Evolutionary conservation across 2,329 filamentous ascomycete genomes (phyloP).

Genomic region (Lecanosticta acicola): DNA sequence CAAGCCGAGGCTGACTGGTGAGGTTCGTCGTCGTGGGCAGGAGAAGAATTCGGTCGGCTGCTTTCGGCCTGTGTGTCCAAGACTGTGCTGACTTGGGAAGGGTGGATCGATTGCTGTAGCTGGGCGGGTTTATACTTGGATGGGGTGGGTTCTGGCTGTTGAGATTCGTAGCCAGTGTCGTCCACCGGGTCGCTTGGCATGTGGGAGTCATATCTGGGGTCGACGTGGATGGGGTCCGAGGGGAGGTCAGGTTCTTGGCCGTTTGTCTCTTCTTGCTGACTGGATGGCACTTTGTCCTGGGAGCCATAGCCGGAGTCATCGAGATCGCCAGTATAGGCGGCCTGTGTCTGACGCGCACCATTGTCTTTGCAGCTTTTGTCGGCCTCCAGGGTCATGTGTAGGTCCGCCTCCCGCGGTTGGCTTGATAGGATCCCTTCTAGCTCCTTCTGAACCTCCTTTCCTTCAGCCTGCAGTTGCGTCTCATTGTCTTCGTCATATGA

Average conservation of each 20-base stretch:
- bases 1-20: slow-evolving; percentile 1
- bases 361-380: too few relatives aligned
- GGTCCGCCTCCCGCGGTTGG: slow-evolving; percentile 5
- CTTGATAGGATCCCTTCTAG: slow-evolving; percentile 4
- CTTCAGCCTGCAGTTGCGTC: neutral
- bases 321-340: neutral
- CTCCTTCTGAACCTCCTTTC: neutral
- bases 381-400: neutral
- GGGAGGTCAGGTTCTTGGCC: neutral
- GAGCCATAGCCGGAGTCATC: slow-evolving; percentile 7
- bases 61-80: slow-evolving; percentile 4
- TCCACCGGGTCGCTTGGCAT: neutral
- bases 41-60: slow-evolving; percentile 7
- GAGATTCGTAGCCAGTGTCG: slow-evolving; percentile 3
- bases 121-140: neutral
- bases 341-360: neutral
- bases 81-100: slow-evolving; percentile 11
- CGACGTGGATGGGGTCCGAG: neutral
- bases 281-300: neutral
- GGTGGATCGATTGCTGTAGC: neutral
- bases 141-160: neutral
- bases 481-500: neutral
- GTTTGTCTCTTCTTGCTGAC: neutral
- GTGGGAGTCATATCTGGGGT: neutral
- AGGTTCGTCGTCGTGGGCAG: neutral